Evolutionary conservation across 148 eudicot species (phyloP), one percentile per base, ranked within the genome.

Genomic region (Spergularia marina): DNA sequence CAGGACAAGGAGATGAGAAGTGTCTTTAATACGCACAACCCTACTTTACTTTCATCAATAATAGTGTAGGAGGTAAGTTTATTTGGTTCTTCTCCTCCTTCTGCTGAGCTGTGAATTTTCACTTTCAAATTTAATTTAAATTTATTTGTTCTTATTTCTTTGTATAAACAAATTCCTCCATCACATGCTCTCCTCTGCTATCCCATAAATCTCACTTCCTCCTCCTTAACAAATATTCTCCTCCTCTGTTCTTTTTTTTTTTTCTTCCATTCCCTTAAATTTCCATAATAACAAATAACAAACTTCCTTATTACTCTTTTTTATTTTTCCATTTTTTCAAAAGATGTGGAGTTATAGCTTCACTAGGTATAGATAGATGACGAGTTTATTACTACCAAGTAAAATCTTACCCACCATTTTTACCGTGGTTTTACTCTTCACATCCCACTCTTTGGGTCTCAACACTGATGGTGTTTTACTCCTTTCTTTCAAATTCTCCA

Each of bases 401-500:
- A 70, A 36, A 62, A n/a, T 17, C 7, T 41, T 21, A 41, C 23
- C 36, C 25, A 2, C 10, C 11, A 4, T 57, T 5, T 23, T 56
- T 58, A 36, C 79, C 54, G 36, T 83, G 14, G 0, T 81, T 9
- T 54, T 51, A 14, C 14, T 17, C 79, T 34, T 10, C 59, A 7
- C 53, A 72, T 6, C 62, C 79, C 62, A 30, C 75, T 72, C 57
- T 54, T 40, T 80, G 61, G 51, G 71, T 12, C 75, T 95, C 5
- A 86, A 71, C 68, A 73, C 67, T 2, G 98, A 95, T 75, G 98
- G 98, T 6, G 53, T 82, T 49, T 68, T 95, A 6, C 82, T 95
- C 40, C 89, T 95, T 30, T 84, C 97, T 1, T 89, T 95, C 87
- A 90, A 89, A 34, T 85, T 76, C 86, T 76, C 82, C 51, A 75